A percentile compares a stretch with the other conserved stretches of the same genome.
Evolutionary conservation across 2,329 filamentous ascomycete genomes (phyloP).

Genomic region (Tolypocladium capitatum): DNA sequence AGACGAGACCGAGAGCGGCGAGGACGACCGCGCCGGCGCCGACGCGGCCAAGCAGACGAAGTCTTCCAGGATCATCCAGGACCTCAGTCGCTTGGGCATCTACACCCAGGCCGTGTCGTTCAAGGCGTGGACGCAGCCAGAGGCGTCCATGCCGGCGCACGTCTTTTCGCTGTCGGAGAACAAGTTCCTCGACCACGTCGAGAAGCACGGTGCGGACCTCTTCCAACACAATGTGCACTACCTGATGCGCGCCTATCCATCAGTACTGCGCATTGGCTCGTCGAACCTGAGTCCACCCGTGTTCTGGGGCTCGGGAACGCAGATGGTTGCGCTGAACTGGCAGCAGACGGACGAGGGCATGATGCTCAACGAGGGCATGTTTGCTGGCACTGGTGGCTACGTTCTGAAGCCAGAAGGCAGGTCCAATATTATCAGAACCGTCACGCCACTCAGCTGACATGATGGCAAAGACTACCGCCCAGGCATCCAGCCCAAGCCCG

Average conservation of each 20-base stretch:
- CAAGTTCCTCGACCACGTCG: slow-evolving; percentile 47
- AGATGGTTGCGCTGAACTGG: slow-evolving; percentile 90
- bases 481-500: slow-evolving; percentile 8
- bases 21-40: slow-evolving; percentile 25
- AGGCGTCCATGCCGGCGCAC: slow-evolving; percentile 49
- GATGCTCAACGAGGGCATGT: slow-evolving; percentile 95
- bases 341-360: slow-evolving; percentile 82
- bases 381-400: slow-evolving; percentile 70
- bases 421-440: background rate
- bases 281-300: slow-evolving; percentile 76
- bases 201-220: slow-evolving; percentile 36
- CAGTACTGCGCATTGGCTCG: slow-evolving; percentile 65
- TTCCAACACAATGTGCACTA: slow-evolving; percentile 73
- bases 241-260: slow-evolving; percentile 82
- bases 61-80: slow-evolving; percentile 53
- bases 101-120: slow-evolving; percentile 79
- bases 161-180: slow-evolving; percentile 57
- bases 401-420: slow-evolving; percentile 66
- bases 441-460: background rate
- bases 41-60: slow-evolving; percentile 31
- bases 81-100: slow-evolving; percentile 62
- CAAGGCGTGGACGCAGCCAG: slow-evolving; percentile 61
- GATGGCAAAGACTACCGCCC: slow-evolving; percentile 16
- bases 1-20: slow-evolving; percentile 17
- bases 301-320: slow-evolving; percentile 81